A percentile compares a stretch with the other conserved stretches of the same genome.
phyloP scores from a whole-genome alignment of 495 filamentous ascomycete genomes.

The Podospora pseudopauciseta region DNA sequence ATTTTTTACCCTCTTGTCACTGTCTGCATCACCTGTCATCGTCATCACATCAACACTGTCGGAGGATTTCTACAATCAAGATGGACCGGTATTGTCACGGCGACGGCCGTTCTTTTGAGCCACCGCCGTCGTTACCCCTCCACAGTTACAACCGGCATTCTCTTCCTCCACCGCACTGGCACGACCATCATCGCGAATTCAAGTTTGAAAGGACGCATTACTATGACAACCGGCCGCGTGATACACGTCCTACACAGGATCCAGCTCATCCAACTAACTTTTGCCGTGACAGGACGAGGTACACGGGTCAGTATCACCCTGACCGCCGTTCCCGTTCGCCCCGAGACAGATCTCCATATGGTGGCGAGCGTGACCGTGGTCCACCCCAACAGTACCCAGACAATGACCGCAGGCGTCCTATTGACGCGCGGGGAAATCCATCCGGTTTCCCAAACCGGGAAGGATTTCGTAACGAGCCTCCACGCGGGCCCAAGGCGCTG shows the following conservation, averaged over 20 bases:
- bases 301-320: constrained; percentile 43
- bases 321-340: constrained; percentile 51
- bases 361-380: constrained; percentile 42
- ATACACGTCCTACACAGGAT: neutral
- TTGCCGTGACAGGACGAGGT: constrained; percentile 41
- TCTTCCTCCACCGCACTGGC: neutral
- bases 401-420: constrained; percentile 45
- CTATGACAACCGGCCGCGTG: neutral
- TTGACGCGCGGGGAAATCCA: constrained; percentile 47
- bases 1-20: neutral
- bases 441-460: constrained; percentile 49
- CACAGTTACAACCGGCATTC: neutral
- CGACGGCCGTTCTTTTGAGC: too few species aligned
- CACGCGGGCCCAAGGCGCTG: constrained; percentile 67
- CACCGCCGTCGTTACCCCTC: too few species aligned
- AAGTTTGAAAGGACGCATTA: neutral
- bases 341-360: constrained; percentile 54
- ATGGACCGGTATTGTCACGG: neutral
- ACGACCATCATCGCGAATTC: neutral
- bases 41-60: neutral
- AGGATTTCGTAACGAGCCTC: constrained; percentile 53
- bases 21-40: neutral
- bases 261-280: constrained; percentile 20
- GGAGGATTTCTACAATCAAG: neutral
- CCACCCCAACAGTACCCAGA: constrained; percentile 42